Percentiles rank a stretch among this genome's conserved stretches.
Evolutionary conservation across 1,139 yeast genomes (phyloP).

Genomic region (Scheffersomyces cryptocercus): DNA sequence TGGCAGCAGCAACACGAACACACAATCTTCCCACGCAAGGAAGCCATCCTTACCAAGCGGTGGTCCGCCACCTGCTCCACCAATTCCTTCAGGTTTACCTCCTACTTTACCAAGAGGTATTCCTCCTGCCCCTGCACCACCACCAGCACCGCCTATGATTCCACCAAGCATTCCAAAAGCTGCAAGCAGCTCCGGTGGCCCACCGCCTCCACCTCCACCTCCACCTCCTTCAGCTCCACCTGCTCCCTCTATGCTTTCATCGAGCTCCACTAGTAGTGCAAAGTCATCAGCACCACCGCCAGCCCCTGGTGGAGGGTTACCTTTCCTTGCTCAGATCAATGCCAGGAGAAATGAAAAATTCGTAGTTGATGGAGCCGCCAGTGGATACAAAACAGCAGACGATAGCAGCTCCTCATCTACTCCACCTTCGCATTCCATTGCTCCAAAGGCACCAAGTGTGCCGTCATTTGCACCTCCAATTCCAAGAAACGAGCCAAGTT

Average conservation of each 20-base stretch:
- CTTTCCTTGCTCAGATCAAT: conserved; percentile 45
- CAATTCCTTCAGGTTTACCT: conserved; percentile 6
- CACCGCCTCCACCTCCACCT: conserved; percentile 13
- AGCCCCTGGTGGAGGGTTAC: conserved; percentile 33
- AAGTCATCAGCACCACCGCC: conserved; percentile 9
- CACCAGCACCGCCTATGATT: conserved; percentile 12
- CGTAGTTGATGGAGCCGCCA: conserved; percentile 34
- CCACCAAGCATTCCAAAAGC: conserved; percentile 13
- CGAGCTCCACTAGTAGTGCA: conserved; percentile 11
- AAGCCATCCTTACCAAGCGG: conserved; percentile 17
- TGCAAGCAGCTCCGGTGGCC: background rate
- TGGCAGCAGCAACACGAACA: background rate
- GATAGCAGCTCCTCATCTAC: conserved; percentile 6
- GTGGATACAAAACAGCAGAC: conserved; percentile 13
- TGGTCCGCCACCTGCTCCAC: conserved; percentile 14
- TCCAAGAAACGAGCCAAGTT: conserved; percentile 4
- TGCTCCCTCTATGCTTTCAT: conserved; percentile 10
- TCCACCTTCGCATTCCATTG: conserved; percentile 2
- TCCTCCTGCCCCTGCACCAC: conserved; percentile 10
- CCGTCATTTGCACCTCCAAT: conserved; percentile 7
- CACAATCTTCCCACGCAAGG: conserved; percentile 13
- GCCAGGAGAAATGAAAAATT: conserved; percentile 37
- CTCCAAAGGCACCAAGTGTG: background rate
- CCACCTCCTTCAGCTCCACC: conserved; percentile 9
- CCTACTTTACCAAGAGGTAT: conserved; percentile 13